Conservation (phyloP, 345 rosid genomes). For the Populus deltoides region DNA sequence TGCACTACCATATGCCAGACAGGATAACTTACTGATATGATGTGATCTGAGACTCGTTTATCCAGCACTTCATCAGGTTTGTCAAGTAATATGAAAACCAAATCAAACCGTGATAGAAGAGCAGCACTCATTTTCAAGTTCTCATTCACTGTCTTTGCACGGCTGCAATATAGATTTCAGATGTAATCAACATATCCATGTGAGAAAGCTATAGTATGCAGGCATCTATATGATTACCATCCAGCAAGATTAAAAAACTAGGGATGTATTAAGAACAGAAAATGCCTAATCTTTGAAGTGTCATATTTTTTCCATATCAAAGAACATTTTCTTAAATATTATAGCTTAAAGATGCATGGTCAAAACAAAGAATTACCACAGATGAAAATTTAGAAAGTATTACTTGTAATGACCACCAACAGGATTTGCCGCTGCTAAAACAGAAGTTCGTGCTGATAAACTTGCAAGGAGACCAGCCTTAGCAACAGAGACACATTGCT, state of each 20-base stretch:
- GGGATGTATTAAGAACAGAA: background rate
- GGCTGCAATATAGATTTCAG: slow-evolving; percentile 66
- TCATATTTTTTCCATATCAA: background rate
- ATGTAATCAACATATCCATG: background rate
- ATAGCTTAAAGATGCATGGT: background rate
- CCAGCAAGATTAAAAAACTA: background rate
- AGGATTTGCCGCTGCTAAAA: slow-evolving; percentile 98
- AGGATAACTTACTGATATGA: slow-evolving; percentile 78
- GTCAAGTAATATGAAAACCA: slow-evolving; percentile 94
- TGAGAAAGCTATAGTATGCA: background rate
- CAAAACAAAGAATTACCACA: background rate
- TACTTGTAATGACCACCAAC: slow-evolving; percentile 99
- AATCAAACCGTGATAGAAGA: slow-evolving; percentile 92
- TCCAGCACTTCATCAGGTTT: slow-evolving; percentile 91
- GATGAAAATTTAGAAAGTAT: slow-evolving; percentile 16
- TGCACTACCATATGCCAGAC: slow-evolving; percentile 17
- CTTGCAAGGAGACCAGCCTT: slow-evolving; percentile 98
- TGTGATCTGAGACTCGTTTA: slow-evolving; percentile 89
- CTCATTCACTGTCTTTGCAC: slow-evolving; percentile 96
- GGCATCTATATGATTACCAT: background rate
- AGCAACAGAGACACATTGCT: slow-evolving; percentile 96
- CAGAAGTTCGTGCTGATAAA: slow-evolving; percentile 91
- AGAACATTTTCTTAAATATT: background rate
- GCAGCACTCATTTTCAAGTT: slow-evolving; percentile 96
- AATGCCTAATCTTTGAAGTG: background rate